Percentiles rank a stretch among this genome's conserved stretches.
Evolutionary conservation across 164 flowering plant species (phyloP).

Genomic region (Taxillus chinensis): DNA sequence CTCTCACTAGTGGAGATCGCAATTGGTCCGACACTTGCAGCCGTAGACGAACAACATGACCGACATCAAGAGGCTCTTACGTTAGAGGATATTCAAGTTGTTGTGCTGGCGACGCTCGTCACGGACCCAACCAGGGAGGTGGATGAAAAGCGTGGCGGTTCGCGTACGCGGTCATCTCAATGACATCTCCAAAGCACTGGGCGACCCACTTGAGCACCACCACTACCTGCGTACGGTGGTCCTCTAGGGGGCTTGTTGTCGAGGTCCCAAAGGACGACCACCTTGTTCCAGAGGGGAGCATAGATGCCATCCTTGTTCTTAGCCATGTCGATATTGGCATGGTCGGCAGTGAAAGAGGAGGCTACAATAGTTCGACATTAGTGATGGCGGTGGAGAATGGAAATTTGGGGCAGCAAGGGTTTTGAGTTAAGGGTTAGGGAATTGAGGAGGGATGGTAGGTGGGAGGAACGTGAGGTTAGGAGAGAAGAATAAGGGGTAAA

Average conservation of each 20-base stretch:
- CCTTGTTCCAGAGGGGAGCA: slow-evolving; percentile 52
- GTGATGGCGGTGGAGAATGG: slow-evolving; percentile 2
- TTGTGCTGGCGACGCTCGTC: slow-evolving; percentile 58
- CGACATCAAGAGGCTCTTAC: slow-evolving; percentile 48
- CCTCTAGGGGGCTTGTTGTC: slow-evolving; percentile 96
- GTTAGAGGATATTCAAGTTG: slow-evolving; percentile 40
- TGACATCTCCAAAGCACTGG: slow-evolving; percentile 48
- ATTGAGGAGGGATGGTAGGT: too few species aligned
- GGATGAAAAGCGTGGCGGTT: slow-evolving; percentile 93
- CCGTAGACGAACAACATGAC: slow-evolving; percentile 74
- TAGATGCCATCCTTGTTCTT: slow-evolving; percentile 43
- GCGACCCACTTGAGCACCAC: slow-evolving; percentile 47
- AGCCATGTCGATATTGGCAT: slow-evolving; percentile 66
- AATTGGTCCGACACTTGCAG: slow-evolving; percentile 61
- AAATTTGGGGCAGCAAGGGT: too few species aligned
- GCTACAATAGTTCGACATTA: too few species aligned
- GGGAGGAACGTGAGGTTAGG: too few species aligned
- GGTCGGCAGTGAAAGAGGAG: slow-evolving; percentile 11
- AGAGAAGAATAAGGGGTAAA: too few species aligned
- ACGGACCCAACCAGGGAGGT: slow-evolving; percentile 71
- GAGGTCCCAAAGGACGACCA: slow-evolving; percentile 85
- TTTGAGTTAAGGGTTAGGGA: too few species aligned
- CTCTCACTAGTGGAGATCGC: slow-evolving; percentile 80
- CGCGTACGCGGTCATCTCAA: slow-evolving; percentile 76
- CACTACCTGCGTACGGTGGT: slow-evolving; percentile 83